A percentile compares a stretch with the other conserved stretches of the same genome.
phyloP scores from a whole-genome alignment of 2,329 filamentous ascomycete genomes.

The Hypoxylon sp. region DNA sequence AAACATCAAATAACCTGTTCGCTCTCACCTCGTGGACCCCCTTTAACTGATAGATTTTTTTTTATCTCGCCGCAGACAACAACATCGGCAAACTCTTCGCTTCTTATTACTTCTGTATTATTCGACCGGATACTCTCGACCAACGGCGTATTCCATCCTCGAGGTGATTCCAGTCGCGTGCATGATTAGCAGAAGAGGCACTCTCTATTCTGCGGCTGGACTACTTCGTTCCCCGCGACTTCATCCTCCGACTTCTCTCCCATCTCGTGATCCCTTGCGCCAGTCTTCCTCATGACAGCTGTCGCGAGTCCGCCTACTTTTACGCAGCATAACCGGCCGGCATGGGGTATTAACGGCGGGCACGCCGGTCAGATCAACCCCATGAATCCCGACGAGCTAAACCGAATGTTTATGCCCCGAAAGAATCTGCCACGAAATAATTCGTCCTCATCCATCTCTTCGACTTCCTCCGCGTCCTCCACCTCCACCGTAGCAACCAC shows the following conservation, averaged over 20 bases:
- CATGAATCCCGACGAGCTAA: slow-evolving; percentile 85
- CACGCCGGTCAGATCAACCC: slow-evolving; percentile 59
- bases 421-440: slow-evolving; percentile 88
- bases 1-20: slow-evolving; percentile 24
- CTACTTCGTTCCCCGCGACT: slow-evolving; percentile 41
- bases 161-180: slow-evolving; percentile 37
- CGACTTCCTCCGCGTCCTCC: slow-evolving; percentile 69
- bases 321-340: slow-evolving; percentile 71
- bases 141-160: slow-evolving; percentile 22
- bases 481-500: slow-evolving; percentile 73
- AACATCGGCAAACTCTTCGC: slow-evolving; percentile 28
- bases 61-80: slow-evolving; percentile 31
- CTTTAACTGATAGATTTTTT: slow-evolving; percentile 36
- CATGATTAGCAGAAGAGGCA: slow-evolving; percentile 38
- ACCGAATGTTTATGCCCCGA: slow-evolving; percentile 89
- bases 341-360: slow-evolving; percentile 70
- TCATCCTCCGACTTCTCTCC: slow-evolving; percentile 31
- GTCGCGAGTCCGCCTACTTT: slow-evolving; percentile 74
- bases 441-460: slow-evolving; percentile 89
- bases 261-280: slow-evolving; percentile 38
- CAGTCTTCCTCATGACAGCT: slow-evolving; percentile 70
- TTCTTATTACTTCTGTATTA: slow-evolving; percentile 15
- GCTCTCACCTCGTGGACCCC: slow-evolving; percentile 20
- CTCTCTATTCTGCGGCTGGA: slow-evolving; percentile 36
- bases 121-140: slow-evolving; percentile 24